A percentile compares a stretch with the other conserved stretches of the same genome.
Conservation (phyloP, 1,284 basidiomycete species). For the Grifola frondosa region DNA sequence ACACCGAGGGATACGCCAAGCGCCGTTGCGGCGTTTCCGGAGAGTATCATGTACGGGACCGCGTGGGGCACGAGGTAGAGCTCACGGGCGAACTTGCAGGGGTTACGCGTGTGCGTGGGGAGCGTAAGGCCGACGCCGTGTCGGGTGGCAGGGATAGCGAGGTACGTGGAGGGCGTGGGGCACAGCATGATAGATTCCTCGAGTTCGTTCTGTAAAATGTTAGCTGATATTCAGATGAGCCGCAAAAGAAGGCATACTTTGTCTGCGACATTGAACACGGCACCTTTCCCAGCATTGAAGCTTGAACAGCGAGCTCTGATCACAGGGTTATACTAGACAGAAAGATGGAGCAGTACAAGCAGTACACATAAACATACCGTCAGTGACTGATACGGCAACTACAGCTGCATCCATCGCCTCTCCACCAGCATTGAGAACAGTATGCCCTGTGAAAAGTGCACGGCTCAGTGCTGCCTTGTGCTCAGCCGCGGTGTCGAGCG, state of each 20-base stretch:
- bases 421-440: constrained; percentile 61
- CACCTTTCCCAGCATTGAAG: constrained; percentile 76
- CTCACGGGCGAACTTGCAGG: constrained; percentile 65
- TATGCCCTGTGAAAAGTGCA: constrained; percentile 63
- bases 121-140: constrained; percentile 67
- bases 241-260: constrained; percentile 45
- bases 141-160: constrained; percentile 55
- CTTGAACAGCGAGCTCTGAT: constrained; percentile 75
- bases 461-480: constrained; percentile 57
- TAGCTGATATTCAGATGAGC: neutral
- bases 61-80: constrained; percentile 64
- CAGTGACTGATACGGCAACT: constrained; percentile 70
- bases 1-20: constrained; percentile 56
- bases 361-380: constrained; percentile 46
- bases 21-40: constrained; percentile 61
- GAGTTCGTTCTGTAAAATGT: constrained; percentile 62
- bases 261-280: constrained; percentile 77
- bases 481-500: constrained; percentile 62
- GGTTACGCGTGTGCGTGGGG: constrained; percentile 68
- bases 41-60: constrained; percentile 72
- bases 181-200: constrained; percentile 80
- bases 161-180: constrained; percentile 62
- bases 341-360: neutral
- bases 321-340: neutral
- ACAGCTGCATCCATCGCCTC: constrained; percentile 83